These are phyloP conservation scores for Aspergillus uvarum DNA, from an alignment of 2,329 filamentous ascomycete species.

Conservation along the genomic window DNA sequence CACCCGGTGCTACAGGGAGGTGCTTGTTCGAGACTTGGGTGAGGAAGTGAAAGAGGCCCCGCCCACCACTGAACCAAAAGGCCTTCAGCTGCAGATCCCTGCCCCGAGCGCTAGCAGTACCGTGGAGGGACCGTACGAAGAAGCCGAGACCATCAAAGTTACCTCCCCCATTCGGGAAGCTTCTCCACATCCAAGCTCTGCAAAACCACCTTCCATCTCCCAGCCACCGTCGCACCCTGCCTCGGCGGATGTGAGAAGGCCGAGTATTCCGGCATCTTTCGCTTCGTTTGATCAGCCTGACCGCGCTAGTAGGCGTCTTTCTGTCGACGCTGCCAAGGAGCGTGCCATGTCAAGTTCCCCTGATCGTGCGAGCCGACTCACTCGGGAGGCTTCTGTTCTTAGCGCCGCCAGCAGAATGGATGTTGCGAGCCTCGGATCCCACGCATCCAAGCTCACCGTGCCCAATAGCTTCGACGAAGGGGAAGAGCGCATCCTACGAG, in stretches of 20 bases:
- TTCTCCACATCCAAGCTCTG: constrained; percentile 15
- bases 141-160: constrained; percentile 8
- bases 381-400: constrained; percentile 41
- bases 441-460: constrained; percentile 36
- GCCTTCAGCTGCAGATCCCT: constrained; percentile 20
- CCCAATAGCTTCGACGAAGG: constrained; percentile 57
- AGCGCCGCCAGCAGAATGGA: constrained; percentile 40
- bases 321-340: constrained; percentile 27
- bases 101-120: constrained; percentile 16
- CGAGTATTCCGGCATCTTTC: constrained; percentile 34
- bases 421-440: constrained; percentile 34
- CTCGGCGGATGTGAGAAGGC: constrained; percentile 28
- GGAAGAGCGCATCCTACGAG: constrained; percentile 66
- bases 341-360: constrained; percentile 29
- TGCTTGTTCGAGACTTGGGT: constrained; percentile 79
- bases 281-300: constrained; percentile 32
- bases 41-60: constrained; percentile 57
- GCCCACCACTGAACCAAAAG: constrained; percentile 31
- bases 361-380: constrained; percentile 27
- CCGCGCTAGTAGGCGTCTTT: constrained; percentile 29
- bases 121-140: constrained; percentile 12
- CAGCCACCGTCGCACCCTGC: constrained; percentile 24
- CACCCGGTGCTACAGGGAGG: constrained; percentile 84
- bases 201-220: constrained; percentile 18
- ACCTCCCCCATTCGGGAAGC: constrained; percentile 14